Evolutionary conservation across 192 early-diverging fungal species (phyloP).

Genomic region (Allomyces arbusculus): DNA sequence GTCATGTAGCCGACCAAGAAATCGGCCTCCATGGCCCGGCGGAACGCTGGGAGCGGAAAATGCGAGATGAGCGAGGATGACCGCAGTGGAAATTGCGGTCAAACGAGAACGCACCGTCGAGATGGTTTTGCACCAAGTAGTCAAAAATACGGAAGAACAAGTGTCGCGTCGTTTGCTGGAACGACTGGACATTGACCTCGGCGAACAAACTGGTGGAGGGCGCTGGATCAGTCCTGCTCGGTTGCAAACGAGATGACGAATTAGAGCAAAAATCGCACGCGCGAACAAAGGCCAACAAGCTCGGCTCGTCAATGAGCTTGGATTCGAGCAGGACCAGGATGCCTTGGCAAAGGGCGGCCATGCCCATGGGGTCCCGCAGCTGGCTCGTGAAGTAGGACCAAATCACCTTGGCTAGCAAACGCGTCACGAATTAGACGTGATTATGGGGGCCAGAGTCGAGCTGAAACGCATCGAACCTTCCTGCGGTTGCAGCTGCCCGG

Average conservation of each 20-base stretch:
- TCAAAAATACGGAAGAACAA: constrained; percentile 54
- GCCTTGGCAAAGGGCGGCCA: no score
- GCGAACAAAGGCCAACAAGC: constrained; percentile 11
- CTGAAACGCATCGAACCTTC: not conserved
- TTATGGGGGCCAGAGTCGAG: not conserved
- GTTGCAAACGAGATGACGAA: constrained; percentile 1
- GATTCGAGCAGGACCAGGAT: constrained; percentile 1
- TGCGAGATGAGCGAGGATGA: constrained; percentile 1
- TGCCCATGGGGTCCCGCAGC: no score
- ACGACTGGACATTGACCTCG: constrained; percentile 76
- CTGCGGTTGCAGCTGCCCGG: constrained; percentile 4
- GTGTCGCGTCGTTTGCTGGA: constrained; percentile 64
- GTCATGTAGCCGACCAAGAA: constrained; percentile 72
- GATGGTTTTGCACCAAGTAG: constrained; percentile 32
- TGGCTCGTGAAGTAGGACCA: not conserved
- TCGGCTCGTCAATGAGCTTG: constrained; percentile 23
- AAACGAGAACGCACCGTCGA: constrained; percentile 18
- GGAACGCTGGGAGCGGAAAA: constrained; percentile 3
- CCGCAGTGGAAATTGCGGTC: constrained; percentile 1
- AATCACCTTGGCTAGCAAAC: not conserved
- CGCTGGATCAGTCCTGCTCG: not conserved
- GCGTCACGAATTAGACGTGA: not conserved
- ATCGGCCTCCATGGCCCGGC: constrained; percentile 31
- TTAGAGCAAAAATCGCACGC: constrained; percentile 1
- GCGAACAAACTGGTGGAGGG: constrained; percentile 41